These are phyloP conservation scores for Astrephomene gubernaculifera DNA, from an alignment of 139 green algal species.

Conservation along the genomic window DNA sequence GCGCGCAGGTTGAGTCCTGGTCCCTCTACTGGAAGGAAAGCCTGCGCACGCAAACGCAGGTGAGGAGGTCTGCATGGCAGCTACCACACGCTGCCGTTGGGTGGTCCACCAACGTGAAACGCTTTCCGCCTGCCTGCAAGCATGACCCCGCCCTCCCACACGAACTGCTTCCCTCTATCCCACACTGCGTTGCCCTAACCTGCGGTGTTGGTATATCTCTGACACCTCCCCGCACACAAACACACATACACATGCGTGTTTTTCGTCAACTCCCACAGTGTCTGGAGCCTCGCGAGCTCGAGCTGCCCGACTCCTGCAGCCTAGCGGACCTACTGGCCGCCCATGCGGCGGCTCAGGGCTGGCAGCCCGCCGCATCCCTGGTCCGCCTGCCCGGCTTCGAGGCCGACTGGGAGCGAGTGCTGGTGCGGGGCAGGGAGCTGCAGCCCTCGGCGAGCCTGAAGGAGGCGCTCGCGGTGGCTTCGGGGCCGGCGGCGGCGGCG, in stretches of 20 bases:
- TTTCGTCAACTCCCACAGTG: background rate
- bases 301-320: slow-evolving; percentile 6
- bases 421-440: slow-evolving; percentile 33
- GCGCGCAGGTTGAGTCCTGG: slow-evolving; percentile 73
- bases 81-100: background rate
- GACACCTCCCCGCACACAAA: too few species aligned
- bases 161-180: background rate
- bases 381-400: slow-evolving; percentile 74
- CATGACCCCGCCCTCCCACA: background rate
- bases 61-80: background rate
- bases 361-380: slow-evolving; percentile 56
- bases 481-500: background rate
- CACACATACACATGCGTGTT: background rate
- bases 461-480: background rate
- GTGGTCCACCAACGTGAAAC: background rate
- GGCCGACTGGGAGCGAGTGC: slow-evolving; percentile 65
- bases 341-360: slow-evolving; percentile 46
- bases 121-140: background rate
- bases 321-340: slow-evolving; percentile 37
- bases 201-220: background rate
- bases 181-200: too few species aligned
- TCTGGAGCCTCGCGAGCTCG: background rate
- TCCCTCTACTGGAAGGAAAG: slow-evolving; percentile 90
- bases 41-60: slow-evolving; percentile 70
- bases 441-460: background rate